A percentile compares a stretch with the other conserved stretches of the same genome.
These are phyloP conservation scores for Casuarina cunninghamiana DNA, from an alignment of 306 rosid genomes.

Conservation along the genomic window DNA sequence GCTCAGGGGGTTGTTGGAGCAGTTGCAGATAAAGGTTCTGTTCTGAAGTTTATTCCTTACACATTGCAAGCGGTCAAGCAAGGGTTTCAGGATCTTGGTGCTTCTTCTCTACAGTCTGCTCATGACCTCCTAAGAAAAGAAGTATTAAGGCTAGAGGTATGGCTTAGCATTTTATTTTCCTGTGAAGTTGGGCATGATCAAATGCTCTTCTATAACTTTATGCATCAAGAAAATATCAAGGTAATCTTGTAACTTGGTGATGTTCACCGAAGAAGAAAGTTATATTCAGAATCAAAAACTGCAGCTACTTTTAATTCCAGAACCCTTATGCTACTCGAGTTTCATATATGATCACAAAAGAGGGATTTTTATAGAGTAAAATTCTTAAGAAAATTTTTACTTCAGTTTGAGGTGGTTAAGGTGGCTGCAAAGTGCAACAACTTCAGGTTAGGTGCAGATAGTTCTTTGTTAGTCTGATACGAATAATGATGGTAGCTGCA, in stretches of 20 bases:
- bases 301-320: too few species aligned
- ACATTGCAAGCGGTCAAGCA: conserved; percentile 94
- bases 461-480: not conserved
- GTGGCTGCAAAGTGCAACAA: not conserved
- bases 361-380: too few species aligned
- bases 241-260: not conserved
- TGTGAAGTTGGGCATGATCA: conserved; percentile 8
- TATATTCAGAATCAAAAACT: too few species aligned
- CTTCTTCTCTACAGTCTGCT: conserved; percentile 75
- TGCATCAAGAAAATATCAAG: not conserved
- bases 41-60: conserved; percentile 84
- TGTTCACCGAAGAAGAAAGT: not conserved
- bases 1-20: conserved; percentile 98
- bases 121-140: conserved; percentile 78
- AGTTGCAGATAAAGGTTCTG: conserved; percentile 91
- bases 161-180: conserved; percentile 11
- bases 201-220: not conserved
- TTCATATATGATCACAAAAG: too few species aligned
- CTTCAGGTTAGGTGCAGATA: not conserved
- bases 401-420: not conserved
- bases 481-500: too few species aligned
- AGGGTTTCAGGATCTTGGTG: conserved; percentile 98
- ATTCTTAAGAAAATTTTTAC: too few species aligned
- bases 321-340: too few species aligned
- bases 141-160: conserved; percentile 85